Conservation (phyloP, 768 basidiomycete species). For the Pleurotus salmoneostramineus region DNA sequence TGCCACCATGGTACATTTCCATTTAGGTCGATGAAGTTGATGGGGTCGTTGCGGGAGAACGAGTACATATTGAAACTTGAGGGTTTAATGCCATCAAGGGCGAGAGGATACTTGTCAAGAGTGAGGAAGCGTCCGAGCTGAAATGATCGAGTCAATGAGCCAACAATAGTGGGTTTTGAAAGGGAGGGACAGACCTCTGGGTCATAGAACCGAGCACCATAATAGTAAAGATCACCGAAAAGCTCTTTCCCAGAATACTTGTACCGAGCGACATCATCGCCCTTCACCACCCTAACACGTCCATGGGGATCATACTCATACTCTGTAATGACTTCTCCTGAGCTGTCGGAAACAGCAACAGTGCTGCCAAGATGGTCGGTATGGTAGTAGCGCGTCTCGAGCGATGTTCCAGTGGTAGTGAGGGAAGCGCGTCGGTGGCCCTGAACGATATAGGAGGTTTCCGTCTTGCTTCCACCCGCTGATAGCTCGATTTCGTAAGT, state of each 20-base stretch:
- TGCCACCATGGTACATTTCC: slow-evolving; percentile 14
- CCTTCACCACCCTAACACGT: neutral
- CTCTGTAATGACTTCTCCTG: slow-evolving; percentile 5
- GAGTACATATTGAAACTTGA: slow-evolving; percentile 13
- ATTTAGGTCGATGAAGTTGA: slow-evolving; percentile 12
- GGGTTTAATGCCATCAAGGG: slow-evolving; percentile 10
- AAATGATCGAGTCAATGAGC: neutral
- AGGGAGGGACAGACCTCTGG: slow-evolving; percentile 1
- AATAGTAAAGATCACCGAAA: slow-evolving; percentile 10
- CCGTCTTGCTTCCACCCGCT: slow-evolving; percentile 6
- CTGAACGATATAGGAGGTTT: slow-evolving; percentile 9
- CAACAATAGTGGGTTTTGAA: neutral
- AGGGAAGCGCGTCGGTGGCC: slow-evolving; percentile 10
- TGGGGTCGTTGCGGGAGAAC: slow-evolving; percentile 11
- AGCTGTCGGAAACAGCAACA: neutral
- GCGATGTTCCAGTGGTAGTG: neutral
- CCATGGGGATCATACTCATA: slow-evolving; percentile 10
- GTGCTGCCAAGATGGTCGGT: slow-evolving; percentile 3
- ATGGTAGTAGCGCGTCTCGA: neutral
- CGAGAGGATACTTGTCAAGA: slow-evolving; percentile 10
- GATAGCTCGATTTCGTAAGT: slow-evolving; percentile 10
- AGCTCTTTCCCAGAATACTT: slow-evolving; percentile 12
- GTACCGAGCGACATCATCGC: slow-evolving; percentile 4
- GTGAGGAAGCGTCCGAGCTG: slow-evolving; percentile 12
- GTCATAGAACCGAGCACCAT: slow-evolving; percentile 11